Conservation (phyloP, 164 flowering plant genomes). For the Macadamia tetraphylla region DNA sequence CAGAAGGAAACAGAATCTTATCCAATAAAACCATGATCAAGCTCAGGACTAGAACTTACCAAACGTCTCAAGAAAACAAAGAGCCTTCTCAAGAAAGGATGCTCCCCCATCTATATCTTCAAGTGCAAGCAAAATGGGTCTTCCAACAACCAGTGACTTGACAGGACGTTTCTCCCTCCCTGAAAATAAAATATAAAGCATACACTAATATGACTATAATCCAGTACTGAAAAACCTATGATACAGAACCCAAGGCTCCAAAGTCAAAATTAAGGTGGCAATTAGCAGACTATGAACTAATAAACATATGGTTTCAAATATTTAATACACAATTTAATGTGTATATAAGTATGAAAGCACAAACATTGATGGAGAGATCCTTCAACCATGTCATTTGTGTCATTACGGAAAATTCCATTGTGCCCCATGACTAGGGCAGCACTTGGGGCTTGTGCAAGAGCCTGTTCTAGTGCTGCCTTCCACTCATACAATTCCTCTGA, state of each 20-base stretch:
- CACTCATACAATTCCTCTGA: conserved; percentile 94
- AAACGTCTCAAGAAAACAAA: conserved; percentile 79
- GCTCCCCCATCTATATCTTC: conserved; percentile 99
- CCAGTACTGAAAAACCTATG: neutral
- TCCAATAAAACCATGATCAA: neutral
- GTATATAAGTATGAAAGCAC: conserved; percentile 21
- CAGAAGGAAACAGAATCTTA: neutral
- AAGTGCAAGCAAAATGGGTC: conserved; percentile 97
- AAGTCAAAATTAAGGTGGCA: neutral
- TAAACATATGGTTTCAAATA: neutral
- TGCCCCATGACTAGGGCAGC: conserved; percentile 97
- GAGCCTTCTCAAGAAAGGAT: conserved; percentile 97
- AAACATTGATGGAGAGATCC: conserved; percentile 87
- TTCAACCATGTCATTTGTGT: conserved; percentile 63
- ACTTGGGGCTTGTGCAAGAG: conserved; percentile 97
- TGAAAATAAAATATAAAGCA: conserved; percentile 16
- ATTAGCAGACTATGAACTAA: neutral
- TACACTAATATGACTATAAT: neutral
- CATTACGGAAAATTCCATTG: conserved; percentile 92
- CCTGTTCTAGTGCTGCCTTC: conserved; percentile 94
- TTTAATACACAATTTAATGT: neutral
- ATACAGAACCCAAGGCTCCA: neutral
- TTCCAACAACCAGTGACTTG: conserved; percentile 94
- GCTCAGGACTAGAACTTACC: conserved; percentile 42
- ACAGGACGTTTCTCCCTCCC: conserved; percentile 94